A percentile compares a stretch with the other conserved stretches of the same genome.
phyloP scores from a whole-genome alignment of 805 yeast genomes.

The Candida cerambycidarum region DNA sequence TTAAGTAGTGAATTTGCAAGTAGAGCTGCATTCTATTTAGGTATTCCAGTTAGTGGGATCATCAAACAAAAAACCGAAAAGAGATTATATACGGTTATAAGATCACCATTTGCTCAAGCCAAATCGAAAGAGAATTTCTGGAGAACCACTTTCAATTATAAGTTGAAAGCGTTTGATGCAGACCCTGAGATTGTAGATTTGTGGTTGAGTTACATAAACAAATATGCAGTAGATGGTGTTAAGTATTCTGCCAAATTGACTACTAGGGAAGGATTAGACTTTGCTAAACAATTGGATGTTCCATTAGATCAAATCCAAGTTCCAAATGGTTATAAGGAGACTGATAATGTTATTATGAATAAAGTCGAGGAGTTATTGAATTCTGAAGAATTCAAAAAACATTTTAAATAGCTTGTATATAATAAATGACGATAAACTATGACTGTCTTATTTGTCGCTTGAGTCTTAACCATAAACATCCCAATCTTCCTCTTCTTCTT shows the following conservation, averaged over 20 bases:
- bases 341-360: slow-evolving; percentile 51
- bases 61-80: slow-evolving; percentile 65
- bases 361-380: slow-evolving; percentile 71
- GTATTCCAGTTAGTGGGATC: slow-evolving; percentile 81
- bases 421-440: background rate
- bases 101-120: slow-evolving; percentile 92
- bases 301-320: slow-evolving; percentile 27
- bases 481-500: slow-evolving; percentile 67
- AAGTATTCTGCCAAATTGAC: slow-evolving; percentile 71
- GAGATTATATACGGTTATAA: slow-evolving; percentile 90
- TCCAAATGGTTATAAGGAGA: slow-evolving; percentile 33
- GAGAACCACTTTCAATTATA: slow-evolving; percentile 77
- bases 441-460: no score
- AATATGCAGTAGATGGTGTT: slow-evolving; percentile 78
- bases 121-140: slow-evolving; percentile 93
- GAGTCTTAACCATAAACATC: slow-evolving; percentile 74
- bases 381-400: slow-evolving; percentile 68
- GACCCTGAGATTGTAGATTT: slow-evolving; percentile 81
- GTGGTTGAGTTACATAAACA: slow-evolving; percentile 74
- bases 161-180: slow-evolving; percentile 77
- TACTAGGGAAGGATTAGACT: slow-evolving; percentile 33
- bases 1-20: slow-evolving; percentile 82
- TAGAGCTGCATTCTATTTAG: slow-evolving; percentile 86
- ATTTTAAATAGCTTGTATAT: slow-evolving; percentile 28
- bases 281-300: slow-evolving; percentile 26